These are phyloP conservation scores for Bimuria novae-zelandiae DNA, from an alignment of 2,329 filamentous ascomycete species.

Conservation along the genomic window DNA sequence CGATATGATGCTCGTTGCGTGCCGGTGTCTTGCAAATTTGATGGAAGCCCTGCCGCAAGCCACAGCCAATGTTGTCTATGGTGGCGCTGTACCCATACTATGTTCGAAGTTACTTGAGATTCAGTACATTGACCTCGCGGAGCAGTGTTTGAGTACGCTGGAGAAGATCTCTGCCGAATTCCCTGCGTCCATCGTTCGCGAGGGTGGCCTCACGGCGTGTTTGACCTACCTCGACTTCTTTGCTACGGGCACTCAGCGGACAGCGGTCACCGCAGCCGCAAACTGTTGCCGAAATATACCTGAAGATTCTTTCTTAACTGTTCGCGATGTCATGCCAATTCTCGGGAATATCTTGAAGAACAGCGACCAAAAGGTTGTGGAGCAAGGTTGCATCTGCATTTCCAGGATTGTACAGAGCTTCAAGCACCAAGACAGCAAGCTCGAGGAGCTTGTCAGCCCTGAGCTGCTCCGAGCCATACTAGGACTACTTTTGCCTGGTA, in stretches of 20 bases:
- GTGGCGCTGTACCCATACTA: constrained; percentile 90
- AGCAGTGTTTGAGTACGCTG: constrained; percentile 93
- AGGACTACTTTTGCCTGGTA: constrained; percentile 86
- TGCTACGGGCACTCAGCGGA: constrained; percentile 92
- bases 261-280: constrained; percentile 93
- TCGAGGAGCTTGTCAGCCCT: constrained; percentile 90
- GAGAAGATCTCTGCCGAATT: constrained; percentile 98
- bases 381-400: constrained; percentile 94
- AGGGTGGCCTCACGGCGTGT: constrained; percentile 94
- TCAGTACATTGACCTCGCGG: constrained; percentile 94
- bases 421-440: constrained; percentile 80
- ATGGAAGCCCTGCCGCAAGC: constrained; percentile 96
- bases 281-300: constrained; percentile 98
- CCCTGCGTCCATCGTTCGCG: constrained; percentile 89
- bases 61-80: constrained; percentile 94
- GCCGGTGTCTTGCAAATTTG: constrained; percentile 91
- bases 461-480: constrained; percentile 84
- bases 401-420: constrained; percentile 97
- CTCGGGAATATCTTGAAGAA: constrained; percentile 87
- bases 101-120: constrained; percentile 96
- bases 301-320: constrained; percentile 87
- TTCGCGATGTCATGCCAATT: constrained; percentile 95
- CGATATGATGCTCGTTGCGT: constrained; percentile 96
- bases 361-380: constrained; percentile 94
- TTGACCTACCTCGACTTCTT: constrained; percentile 97